A percentile compares a stretch with the other conserved stretches of the same genome.
These are phyloP conservation scores for Thelephora terrestris DNA, from an alignment of 1,284 basidiomycete genomes.

Conservation along the genomic window DNA sequence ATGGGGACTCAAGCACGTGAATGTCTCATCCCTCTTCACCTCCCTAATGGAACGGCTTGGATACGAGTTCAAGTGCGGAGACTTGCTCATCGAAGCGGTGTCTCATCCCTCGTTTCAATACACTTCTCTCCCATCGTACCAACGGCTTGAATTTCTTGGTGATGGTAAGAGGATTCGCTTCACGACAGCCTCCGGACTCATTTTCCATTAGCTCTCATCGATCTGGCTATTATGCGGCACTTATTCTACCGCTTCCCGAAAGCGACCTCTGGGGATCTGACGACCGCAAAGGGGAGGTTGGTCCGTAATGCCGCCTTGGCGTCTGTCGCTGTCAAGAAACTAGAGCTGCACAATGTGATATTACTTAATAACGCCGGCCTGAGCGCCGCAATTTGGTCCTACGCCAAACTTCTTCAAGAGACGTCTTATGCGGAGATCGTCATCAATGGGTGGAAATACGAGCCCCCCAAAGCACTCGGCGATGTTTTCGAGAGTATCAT, in stretches of 20 bases:
- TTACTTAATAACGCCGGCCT: constrained; percentile 65
- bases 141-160: constrained; percentile 78
- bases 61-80: constrained; percentile 56
- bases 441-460: constrained; percentile 63
- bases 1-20: constrained; percentile 18
- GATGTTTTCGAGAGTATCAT: constrained; percentile 77
- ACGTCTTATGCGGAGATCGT: constrained; percentile 53
- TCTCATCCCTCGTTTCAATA: constrained; percentile 70
- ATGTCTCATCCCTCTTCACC: constrained; percentile 38
- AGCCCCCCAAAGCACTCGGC: constrained; percentile 73
- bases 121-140: constrained; percentile 54
- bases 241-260: constrained; percentile 58
- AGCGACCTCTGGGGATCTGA: constrained; percentile 67
- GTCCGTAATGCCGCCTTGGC: constrained; percentile 71
- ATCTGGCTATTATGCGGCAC: constrained; percentile 64
- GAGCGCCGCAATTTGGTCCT: constrained; percentile 48
- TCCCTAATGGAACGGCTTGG: constrained; percentile 54
- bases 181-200: background rate
- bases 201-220: constrained; percentile 49
- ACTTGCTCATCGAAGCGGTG: constrained; percentile 62
- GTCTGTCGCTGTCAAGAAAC: constrained; percentile 50
- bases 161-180: constrained; percentile 45
- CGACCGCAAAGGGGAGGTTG: constrained; percentile 56
- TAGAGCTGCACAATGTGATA: constrained; percentile 61
- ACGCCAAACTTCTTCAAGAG: constrained; percentile 46